These are phyloP conservation scores for Bretschneidera sinensis DNA, from an alignment of 345 rosid species.

Conservation along the genomic window DNA sequence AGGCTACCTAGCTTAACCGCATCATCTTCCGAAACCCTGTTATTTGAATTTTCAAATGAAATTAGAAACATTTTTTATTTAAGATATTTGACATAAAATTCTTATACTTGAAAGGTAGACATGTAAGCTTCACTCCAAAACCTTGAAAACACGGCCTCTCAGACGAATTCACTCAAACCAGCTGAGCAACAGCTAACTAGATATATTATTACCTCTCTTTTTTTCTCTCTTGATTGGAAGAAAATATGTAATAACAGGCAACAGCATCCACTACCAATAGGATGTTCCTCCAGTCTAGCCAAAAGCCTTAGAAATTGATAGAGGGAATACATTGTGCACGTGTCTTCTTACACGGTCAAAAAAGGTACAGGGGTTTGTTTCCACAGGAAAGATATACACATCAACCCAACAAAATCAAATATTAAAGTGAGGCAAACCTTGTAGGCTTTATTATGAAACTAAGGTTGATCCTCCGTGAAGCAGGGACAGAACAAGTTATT, in stretches of 20 bases:
- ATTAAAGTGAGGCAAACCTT: conserved; percentile 45
- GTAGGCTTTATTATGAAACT: conserved; percentile 72
- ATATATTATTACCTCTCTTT: neutral
- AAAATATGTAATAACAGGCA: too few relatives aligned
- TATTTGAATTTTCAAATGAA: conserved; percentile 10
- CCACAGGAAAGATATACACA: conserved; percentile 2
- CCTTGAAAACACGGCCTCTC: neutral
- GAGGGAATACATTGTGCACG: too few relatives aligned
- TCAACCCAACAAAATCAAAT: neutral
- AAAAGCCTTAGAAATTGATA: too few relatives aligned
- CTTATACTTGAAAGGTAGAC: neutral
- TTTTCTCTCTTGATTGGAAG: too few relatives aligned
- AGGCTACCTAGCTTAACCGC: conserved; percentile 72
- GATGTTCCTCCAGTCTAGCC: too few relatives aligned
- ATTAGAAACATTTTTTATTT: neutral
- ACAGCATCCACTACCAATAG: too few relatives aligned
- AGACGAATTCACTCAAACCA: neutral
- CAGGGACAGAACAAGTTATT: conserved; percentile 56
- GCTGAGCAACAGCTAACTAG: neutral
- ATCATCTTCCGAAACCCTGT: conserved; percentile 73
- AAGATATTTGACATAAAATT: neutral
- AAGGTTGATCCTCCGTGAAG: conserved; percentile 71
- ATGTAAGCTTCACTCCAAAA: neutral
- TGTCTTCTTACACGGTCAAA: too few relatives aligned
- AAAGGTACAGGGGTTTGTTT: neutral